Evolutionary conservation across 164 flowering plant species (phyloP).

Genomic region (Vitis cinerea): DNA sequence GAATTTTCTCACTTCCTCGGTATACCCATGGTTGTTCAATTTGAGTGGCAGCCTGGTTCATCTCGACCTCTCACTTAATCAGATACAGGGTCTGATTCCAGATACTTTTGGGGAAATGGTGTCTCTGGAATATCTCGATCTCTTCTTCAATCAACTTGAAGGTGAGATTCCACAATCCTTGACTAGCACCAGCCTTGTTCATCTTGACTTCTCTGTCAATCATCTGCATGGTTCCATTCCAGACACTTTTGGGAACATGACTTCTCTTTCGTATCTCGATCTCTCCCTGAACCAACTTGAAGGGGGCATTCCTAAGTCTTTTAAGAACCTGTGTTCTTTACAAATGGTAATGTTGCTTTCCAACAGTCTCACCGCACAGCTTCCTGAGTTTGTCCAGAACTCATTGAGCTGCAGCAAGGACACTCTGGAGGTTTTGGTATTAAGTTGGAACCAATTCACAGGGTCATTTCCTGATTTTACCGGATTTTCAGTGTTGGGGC

Average conservation of each 20-base stretch:
- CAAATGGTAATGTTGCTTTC: background rate
- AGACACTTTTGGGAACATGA: conserved; percentile 9
- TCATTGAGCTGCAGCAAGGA: background rate
- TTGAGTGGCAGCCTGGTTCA: no score
- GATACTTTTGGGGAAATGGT: background rate
- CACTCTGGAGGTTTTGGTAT: background rate
- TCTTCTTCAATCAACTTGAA: no score
- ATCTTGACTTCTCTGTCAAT: background rate
- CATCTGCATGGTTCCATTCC: conserved; percentile 11
- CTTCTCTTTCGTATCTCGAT: conserved; percentile 10
- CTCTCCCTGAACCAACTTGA: conserved; percentile 4
- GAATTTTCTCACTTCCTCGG: background rate
- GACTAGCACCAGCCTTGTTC: no score
- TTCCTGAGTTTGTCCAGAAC: background rate
- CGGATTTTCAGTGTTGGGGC: conserved; percentile 12
- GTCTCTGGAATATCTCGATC: background rate
- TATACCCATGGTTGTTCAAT: conserved; percentile 10
- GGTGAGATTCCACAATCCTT: no score
- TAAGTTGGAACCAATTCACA: conserved; percentile 8
- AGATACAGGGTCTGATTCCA: no score
- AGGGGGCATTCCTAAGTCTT: conserved; percentile 14
- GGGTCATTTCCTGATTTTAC: conserved; percentile 20
- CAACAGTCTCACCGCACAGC: conserved; percentile 2
- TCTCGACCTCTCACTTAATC: no score
- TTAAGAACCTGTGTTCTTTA: conserved; percentile 15